phyloP scores from a whole-genome alignment of 306 rosid genomes.

The Vigna hirtella region DNA sequence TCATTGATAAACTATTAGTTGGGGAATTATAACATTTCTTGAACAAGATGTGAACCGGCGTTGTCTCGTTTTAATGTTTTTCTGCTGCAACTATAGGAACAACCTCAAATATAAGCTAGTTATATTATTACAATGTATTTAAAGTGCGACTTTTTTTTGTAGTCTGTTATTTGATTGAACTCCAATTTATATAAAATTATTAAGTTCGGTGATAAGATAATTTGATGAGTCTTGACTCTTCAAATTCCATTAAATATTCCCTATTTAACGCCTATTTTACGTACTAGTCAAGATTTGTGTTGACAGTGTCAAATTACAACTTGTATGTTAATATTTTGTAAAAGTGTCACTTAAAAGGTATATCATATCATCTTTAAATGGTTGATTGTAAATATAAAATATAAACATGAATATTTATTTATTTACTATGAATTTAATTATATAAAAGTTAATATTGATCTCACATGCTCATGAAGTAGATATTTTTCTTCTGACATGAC shows the following conservation, averaged over 20 bases:
- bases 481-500: too few species aligned
- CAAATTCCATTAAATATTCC: background rate
- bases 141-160: background rate
- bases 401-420: background rate
- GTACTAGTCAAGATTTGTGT: background rate
- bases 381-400: background rate
- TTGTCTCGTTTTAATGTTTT: background rate
- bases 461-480: too few species aligned
- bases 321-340: background rate
- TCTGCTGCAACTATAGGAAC: too few species aligned
- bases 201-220: background rate
- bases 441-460: background rate
- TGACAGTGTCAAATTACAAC: background rate
- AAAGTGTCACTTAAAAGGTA: background rate
- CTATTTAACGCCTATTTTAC: background rate
- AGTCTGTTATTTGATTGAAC: background rate
- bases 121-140: too few species aligned
- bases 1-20: constrained; percentile 33
- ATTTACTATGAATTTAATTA: background rate
- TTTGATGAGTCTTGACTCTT: background rate
- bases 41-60: background rate
- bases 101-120: too few species aligned
- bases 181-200: background rate
- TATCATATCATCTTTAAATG: background rate
- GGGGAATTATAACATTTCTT: constrained; percentile 3